These are phyloP conservation scores for Candida albicans DNA, from an alignment of 1,139 yeast genomes.

Conservation along the genomic window DNA sequence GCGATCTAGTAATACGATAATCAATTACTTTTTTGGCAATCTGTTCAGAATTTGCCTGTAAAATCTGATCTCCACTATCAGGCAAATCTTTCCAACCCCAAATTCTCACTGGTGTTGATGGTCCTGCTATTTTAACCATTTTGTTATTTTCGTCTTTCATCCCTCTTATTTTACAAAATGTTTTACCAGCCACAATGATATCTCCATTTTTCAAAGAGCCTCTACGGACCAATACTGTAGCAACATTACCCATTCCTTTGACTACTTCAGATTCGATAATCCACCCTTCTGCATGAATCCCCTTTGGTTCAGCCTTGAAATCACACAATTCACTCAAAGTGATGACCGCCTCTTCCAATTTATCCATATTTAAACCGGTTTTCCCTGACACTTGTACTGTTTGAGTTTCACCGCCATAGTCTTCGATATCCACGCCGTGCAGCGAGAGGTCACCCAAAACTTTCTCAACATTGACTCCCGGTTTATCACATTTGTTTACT, in stretches of 20 bases:
- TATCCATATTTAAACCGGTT: conserved; percentile 81
- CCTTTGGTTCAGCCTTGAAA: conserved; percentile 60
- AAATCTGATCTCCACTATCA: conserved; percentile 82
- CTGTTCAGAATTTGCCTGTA: conserved; percentile 74
- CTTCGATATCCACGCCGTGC: conserved; percentile 83
- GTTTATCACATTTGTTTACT: conserved; percentile 87
- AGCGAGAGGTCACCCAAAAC: conserved; percentile 77
- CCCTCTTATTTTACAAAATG: conserved; percentile 85
- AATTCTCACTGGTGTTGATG: conserved; percentile 89
- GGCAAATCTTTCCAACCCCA: conserved; percentile 96
- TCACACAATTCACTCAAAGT: conserved; percentile 84
- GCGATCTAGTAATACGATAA: conserved; percentile 57
- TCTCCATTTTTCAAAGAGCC: conserved; percentile 75
- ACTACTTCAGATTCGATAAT: conserved; percentile 81
- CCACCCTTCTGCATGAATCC: conserved; percentile 78
- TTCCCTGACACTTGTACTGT: conserved; percentile 86
- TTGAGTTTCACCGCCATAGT: conserved; percentile 94
- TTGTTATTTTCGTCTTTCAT: conserved; percentile 77
- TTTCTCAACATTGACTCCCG: conserved; percentile 66
- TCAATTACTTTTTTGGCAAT: conserved; percentile 73
- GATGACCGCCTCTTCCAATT: conserved; percentile 84
- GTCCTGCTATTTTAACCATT: conserved; percentile 64
- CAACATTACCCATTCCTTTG: conserved; percentile 82
- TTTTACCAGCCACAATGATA: conserved; percentile 76
- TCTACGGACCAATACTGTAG: conserved; percentile 79